Evolutionary conservation across 2,329 filamentous ascomycete species (phyloP).

Genomic region (Grosmannia serpens): DNA sequence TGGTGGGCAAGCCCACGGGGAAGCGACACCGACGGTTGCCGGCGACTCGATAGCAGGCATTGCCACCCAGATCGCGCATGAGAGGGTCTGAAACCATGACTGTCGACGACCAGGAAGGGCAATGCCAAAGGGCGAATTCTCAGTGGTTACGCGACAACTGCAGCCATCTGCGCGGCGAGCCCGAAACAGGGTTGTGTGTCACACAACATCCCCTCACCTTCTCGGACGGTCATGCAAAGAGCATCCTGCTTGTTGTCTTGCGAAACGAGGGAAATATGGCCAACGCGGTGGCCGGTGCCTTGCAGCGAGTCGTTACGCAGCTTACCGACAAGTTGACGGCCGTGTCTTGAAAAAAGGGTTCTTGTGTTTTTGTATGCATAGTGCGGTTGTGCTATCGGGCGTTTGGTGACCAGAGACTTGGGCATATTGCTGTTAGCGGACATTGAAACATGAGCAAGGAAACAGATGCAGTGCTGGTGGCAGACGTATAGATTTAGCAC

Average conservation of each 20-base stretch:
- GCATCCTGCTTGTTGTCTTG: not conserved
- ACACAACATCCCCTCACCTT: not conserved
- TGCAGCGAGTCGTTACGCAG: not conserved
- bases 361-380: no score
- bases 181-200: not conserved
- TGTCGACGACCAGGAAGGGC: not conserved
- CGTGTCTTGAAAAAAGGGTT: no score
- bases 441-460: not conserved
- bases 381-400: no score
- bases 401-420: no score
- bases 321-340: not conserved
- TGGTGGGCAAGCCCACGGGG: not conserved
- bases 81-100: not conserved
- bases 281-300: not conserved
- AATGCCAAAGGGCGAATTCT: not conserved
- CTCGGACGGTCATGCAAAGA: not conserved
- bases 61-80: not conserved
- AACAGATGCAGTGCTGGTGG: not conserved
- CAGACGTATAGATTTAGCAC: not conserved
- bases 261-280: not conserved
- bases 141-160: not conserved
- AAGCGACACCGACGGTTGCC: not conserved
- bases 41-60: not conserved
- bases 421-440: not conserved
- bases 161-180: not conserved